Base-by-base conservation (phyloP, 2,329 filamentous ascomycete genomes). In the Spiromastix sp. region DNA sequence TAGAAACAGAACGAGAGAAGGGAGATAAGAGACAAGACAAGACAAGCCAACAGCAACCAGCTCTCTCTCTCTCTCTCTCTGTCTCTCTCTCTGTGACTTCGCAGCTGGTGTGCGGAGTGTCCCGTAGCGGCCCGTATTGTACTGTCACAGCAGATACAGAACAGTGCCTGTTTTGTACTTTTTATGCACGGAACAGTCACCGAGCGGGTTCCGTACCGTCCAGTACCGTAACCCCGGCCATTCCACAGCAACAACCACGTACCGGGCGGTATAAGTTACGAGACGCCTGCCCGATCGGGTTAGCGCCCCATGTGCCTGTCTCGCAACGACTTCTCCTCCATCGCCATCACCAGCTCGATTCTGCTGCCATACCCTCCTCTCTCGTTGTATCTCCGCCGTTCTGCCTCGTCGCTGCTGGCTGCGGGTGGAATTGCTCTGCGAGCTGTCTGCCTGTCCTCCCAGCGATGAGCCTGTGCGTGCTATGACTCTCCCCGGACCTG, bases 361-460 rank as follows among this genome's bases (percentile, higher is more conserved):
- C 10, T 17, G 10, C 27, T 24, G 21, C 27, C 32, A 19, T 28
- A 16, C 29, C 25, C 17, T 4, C 12, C 11, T 25, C 18, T n/a
- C 26, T 9, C 15, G 9, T 12, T 17, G 7, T 8, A 18, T 7
- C 21, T 24, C n/a, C 21, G 7, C 21, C 7, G 7, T 24, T 24
- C 21, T 11, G 3, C 29, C 29, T 29, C 26, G 8, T 29, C 26
- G 26, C 32, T 12, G 17, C 12, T 20, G 17, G 32, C 32, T 28
- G 32, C 16, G n/a, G n/a, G 19, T 34, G 32, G 24, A 25, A 36
- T 36, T 36, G 34, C 27, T 36, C 34, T 36, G 34, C 30, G 34
- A 59, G 40, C 2, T 54, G 51, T 42, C 58, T 57, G 5, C 37
- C 60, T 51, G 16, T 61, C 56, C 56, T 56, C 59, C 58, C 58